phyloP scores from a whole-genome alignment of 148 eudicot species.

The Chenopodium quinoa region DNA sequence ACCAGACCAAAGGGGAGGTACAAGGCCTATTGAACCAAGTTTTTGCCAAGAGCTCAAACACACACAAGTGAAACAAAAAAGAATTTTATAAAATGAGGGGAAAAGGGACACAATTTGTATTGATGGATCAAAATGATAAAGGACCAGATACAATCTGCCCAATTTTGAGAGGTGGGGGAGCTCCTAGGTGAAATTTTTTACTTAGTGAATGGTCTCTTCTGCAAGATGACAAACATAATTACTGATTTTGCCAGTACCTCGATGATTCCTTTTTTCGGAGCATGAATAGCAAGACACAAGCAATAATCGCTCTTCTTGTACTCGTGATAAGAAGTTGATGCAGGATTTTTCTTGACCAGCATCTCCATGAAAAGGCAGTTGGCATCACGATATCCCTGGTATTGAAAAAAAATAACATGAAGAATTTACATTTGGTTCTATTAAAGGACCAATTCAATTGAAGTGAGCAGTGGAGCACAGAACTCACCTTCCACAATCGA shows the following conservation, averaged over 20 bases:
- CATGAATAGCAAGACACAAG: conserved; percentile 89
- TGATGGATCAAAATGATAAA: too few species aligned
- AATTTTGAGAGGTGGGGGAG: too few species aligned
- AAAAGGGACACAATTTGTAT: too few species aligned
- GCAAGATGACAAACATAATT: background rate
- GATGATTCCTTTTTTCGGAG: conserved; percentile 89
- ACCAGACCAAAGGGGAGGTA: background rate
- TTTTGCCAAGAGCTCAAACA: too few species aligned
- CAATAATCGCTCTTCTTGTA: conserved; percentile 74
- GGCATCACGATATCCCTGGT: conserved; percentile 94
- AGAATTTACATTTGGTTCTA: background rate
- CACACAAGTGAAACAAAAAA: too few species aligned
- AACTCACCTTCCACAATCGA: conserved; percentile 86
- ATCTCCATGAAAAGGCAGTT: conserved; percentile 89
- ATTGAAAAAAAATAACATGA: conserved; percentile 10
- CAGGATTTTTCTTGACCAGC: conserved; percentile 59
- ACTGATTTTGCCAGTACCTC: conserved; percentile 51
- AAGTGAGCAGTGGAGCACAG: background rate
- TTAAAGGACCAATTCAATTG: background rate
- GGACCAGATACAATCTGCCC: too few species aligned
- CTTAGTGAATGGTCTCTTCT: too few species aligned
- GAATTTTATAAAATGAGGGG: too few species aligned
- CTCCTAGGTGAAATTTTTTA: too few species aligned
- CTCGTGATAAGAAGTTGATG: conserved; percentile 46
- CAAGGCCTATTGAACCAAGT: background rate